Evolutionary conservation across 78 protist species (phyloP).

Genomic region (Tieghemostelium lacteum): DNA sequence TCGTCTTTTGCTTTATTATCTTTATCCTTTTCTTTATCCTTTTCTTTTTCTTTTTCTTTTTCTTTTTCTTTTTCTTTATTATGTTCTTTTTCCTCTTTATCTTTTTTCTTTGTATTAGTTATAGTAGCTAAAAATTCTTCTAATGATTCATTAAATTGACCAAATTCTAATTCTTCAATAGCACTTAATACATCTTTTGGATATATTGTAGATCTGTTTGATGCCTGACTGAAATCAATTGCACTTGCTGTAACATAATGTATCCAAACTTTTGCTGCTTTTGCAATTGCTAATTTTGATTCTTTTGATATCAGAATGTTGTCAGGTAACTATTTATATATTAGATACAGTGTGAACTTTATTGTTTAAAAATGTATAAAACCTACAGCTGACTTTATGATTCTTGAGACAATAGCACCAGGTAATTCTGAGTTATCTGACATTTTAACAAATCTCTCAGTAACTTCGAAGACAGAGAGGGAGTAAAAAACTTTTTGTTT

Average conservation of each 20-base stretch:
- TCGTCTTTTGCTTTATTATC: background rate
- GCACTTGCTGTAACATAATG: slow-evolving; percentile 46
- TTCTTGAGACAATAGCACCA: slow-evolving; percentile 45
- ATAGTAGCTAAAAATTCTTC: slow-evolving; percentile 30
- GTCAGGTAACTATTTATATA: slow-evolving; percentile 34
- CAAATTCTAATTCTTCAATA: slow-evolving; percentile 45
- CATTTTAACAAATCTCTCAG: too few relatives aligned
- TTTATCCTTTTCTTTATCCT: slow-evolving; percentile 18
- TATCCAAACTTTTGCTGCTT: slow-evolving; percentile 70
- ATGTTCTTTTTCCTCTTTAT: too few relatives aligned
- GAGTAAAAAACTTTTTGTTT: too few relatives aligned
- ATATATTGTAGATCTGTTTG: slow-evolving; percentile 39
- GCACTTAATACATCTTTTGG: slow-evolving; percentile 46
- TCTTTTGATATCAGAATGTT: slow-evolving; percentile 32
- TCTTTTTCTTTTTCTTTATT: background rate
- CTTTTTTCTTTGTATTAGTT: background rate
- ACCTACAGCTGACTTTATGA: slow-evolving; percentile 51
- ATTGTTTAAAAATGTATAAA: background rate
- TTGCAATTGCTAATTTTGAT: slow-evolving; percentile 47
- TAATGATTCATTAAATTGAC: background rate
- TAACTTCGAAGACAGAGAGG: too few relatives aligned
- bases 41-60: slow-evolving; percentile 27
- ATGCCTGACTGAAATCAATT: slow-evolving; percentile 30
- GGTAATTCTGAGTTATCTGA: slow-evolving; percentile 43
- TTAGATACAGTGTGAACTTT: background rate